Evolutionary conservation across 345 rosid species (phyloP).

Genomic region (Raphanus raphanistrum): DNA sequence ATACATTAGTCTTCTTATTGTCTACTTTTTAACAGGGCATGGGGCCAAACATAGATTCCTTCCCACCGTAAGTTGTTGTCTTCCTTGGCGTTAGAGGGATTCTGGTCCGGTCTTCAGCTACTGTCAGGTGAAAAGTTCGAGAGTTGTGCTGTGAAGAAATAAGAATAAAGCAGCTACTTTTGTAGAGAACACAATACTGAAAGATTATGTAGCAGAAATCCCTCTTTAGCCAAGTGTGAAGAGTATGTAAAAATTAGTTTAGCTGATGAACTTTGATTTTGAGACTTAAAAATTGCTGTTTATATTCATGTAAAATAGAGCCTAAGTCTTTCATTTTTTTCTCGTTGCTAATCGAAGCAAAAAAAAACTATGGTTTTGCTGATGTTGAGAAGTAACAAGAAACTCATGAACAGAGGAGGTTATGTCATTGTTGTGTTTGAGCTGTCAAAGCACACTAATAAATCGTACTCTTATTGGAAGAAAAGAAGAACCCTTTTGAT

Average conservation of each 20-base stretch:
- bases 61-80: slow-evolving; percentile 4
- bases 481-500: slow-evolving; percentile 15
- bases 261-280: slow-evolving; percentile 22
- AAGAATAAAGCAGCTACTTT: slow-evolving; percentile 15
- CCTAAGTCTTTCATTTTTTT: not conserved
- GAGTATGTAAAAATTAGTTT: slow-evolving; percentile 32
- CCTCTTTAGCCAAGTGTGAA: slow-evolving; percentile 25
- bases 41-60: slow-evolving; percentile 38
- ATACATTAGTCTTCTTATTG: slow-evolving; percentile 5
- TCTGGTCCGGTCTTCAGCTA: slow-evolving; percentile 16
- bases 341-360: not conserved
- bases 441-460: slow-evolving; percentile 28
- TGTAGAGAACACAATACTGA: not conserved
- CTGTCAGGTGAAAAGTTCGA: slow-evolving; percentile 16
- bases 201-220: slow-evolving; percentile 3
- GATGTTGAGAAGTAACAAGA: not conserved
- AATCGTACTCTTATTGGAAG: slow-evolving; percentile 10
- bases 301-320: slow-evolving; percentile 11
- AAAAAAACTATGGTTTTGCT: not conserved
- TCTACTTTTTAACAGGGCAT: slow-evolving; percentile 32
- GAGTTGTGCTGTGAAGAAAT: slow-evolving; percentile 8
- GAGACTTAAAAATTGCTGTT: slow-evolving; percentile 9
- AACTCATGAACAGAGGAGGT: not conserved
- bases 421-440: slow-evolving; percentile 17
- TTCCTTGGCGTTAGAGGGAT: slow-evolving; percentile 15